Evolutionary conservation across 2,329 filamentous ascomycete genomes (phyloP).

Genomic region (Helotiales sp.): DNA sequence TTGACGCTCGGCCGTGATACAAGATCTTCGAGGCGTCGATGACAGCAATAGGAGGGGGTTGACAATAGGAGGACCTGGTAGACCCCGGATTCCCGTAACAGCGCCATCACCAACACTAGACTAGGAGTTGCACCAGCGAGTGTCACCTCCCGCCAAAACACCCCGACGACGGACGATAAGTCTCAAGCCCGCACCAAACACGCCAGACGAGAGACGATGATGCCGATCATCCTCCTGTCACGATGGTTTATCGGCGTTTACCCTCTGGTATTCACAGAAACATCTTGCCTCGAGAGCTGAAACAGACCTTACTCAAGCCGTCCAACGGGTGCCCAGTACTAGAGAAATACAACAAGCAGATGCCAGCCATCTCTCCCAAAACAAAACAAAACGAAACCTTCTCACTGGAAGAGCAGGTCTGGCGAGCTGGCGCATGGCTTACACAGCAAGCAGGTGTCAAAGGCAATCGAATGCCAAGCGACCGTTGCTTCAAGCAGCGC

Average conservation of each 20-base stretch:
- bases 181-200: not conserved
- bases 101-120: not conserved
- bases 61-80: not conserved
- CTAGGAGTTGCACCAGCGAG: not conserved
- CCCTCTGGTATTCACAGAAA: too few relatives aligned
- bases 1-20: not conserved
- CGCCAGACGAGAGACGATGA: not conserved
- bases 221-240: too few relatives aligned
- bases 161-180: not conserved
- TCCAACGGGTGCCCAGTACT: not conserved
- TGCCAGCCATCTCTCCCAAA: not conserved
- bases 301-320: not conserved
- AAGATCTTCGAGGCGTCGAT: too few relatives aligned
- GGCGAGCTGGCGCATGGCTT: not conserved
- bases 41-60: not conserved
- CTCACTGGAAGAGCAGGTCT: not conserved
- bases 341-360: not conserved
- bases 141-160: not conserved
- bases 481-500: not conserved
- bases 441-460: not conserved
- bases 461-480: not conserved
- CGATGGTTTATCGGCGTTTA: too few relatives aligned
- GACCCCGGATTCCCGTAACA: not conserved
- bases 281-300: not conserved
- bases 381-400: not conserved